phyloP scores from a whole-genome alignment of 805 yeast genomes.

The Yarrowia porcina region DNA sequence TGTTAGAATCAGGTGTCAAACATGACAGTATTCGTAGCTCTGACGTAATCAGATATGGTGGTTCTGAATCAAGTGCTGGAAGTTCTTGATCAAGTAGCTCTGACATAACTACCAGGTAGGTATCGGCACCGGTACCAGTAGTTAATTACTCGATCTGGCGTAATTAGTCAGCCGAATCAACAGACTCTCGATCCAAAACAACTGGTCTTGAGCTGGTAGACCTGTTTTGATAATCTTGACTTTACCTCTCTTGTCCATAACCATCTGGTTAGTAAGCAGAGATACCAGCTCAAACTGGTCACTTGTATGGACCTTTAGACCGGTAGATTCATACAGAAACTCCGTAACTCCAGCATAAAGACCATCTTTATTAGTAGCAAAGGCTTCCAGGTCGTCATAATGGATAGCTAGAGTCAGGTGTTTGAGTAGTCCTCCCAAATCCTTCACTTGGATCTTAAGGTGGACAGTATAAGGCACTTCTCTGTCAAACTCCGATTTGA shows the following conservation, averaged over 20 bases:
- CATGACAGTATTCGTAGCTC: too few species aligned
- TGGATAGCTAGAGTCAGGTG: not conserved
- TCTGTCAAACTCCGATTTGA: not conserved
- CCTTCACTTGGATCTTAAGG: not conserved
- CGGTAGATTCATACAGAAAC: slow-evolving; percentile 6
- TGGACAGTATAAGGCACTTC: not conserved
- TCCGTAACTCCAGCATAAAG: not conserved
- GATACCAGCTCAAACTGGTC: slow-evolving; percentile 8
- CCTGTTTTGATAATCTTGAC: slow-evolving; percentile 4
- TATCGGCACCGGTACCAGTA: too few species aligned
- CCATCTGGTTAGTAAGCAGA: not conserved
- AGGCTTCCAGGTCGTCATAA: not conserved
- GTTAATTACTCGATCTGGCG: not conserved
- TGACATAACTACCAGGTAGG: too few species aligned
- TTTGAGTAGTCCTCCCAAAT: not conserved
- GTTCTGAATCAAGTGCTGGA: too few species aligned
- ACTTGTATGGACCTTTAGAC: not conserved
- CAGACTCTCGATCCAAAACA: slow-evolving; percentile 5
- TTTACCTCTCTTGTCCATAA: not conserved
- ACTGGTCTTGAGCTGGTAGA: not conserved
- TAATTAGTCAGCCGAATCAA: not conserved
- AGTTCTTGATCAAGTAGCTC: too few species aligned
- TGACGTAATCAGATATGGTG: too few species aligned
- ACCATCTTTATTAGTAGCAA: not conserved
- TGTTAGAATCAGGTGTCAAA: too few species aligned